A percentile compares a stretch with the other conserved stretches of the same genome.
Conservation (phyloP, 768 basidiomycete genomes). For the Porpolomopsis calyptriformis region DNA sequence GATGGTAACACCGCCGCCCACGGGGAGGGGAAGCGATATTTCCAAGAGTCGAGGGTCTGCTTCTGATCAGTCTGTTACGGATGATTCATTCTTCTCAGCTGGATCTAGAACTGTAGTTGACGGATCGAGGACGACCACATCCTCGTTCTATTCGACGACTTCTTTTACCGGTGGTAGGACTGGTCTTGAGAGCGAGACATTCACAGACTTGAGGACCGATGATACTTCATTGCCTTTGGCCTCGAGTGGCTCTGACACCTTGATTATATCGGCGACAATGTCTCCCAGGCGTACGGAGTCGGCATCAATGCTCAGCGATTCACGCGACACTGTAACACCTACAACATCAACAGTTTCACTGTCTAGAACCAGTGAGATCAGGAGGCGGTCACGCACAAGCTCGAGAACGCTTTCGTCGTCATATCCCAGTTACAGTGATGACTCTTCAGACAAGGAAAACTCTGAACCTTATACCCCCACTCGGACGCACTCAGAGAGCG, state of each 20-base stretch:
- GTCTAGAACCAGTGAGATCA: slow-evolving; percentile 47
- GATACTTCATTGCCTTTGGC: slow-evolving; percentile 21
- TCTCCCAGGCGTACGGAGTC: slow-evolving; percentile 43
- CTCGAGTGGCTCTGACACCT: slow-evolving; percentile 29
- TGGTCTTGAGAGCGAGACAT: slow-evolving; percentile 16
- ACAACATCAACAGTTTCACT: slow-evolving; percentile 43
- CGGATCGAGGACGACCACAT: slow-evolving; percentile 21
- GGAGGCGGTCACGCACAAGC: slow-evolving; percentile 34
- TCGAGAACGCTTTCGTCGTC: slow-evolving; percentile 35
- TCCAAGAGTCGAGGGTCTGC: slow-evolving; percentile 10
- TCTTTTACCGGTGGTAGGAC: slow-evolving; percentile 16
- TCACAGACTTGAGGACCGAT: slow-evolving; percentile 22
- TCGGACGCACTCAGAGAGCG: slow-evolving; percentile 9
- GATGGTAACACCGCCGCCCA: slow-evolving; percentile 35
- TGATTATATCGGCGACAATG: slow-evolving; percentile 38
- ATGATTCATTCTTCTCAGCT: slow-evolving; percentile 33
- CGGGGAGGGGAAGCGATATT: slow-evolving; percentile 24
- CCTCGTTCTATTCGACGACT: slow-evolving; percentile 29
- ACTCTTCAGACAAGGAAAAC: slow-evolving; percentile 52
- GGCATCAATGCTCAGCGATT: slow-evolving; percentile 47
- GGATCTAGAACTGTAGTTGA: slow-evolving; percentile 21
- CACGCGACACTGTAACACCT: slow-evolving; percentile 33
- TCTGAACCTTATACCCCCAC: slow-evolving; percentile 11
- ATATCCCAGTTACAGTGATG: slow-evolving; percentile 27
- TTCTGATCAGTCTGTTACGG: slow-evolving; percentile 22